phyloP scores from a whole-genome alignment of 2,329 filamentous ascomycete genomes.

The Trichoderma brevicompactum region DNA sequence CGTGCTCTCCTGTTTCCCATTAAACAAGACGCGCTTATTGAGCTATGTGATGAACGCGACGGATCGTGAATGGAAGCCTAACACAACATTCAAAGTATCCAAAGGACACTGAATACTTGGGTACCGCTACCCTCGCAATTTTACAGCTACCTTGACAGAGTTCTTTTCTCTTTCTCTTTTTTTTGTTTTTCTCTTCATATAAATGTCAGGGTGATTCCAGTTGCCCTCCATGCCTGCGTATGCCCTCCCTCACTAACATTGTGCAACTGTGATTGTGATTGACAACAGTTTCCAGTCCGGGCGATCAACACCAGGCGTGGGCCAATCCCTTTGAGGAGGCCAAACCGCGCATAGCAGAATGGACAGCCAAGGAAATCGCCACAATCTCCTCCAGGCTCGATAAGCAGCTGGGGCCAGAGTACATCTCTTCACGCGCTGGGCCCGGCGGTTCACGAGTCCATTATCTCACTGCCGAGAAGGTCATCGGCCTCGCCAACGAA shows the following conservation, averaged over 20 bases:
- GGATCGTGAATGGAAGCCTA: conserved; percentile 16
- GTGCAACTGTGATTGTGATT: conserved; percentile 25
- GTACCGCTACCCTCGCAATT: not conserved
- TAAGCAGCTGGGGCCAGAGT: conserved; percentile 94
- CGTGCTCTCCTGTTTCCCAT: conserved; percentile 39
- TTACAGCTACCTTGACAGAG: not conserved
- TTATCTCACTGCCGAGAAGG: conserved; percentile 95
- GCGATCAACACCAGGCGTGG: conserved; percentile 64
- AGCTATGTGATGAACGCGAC: conserved; percentile 11
- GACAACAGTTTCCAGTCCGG: conserved; percentile 55
- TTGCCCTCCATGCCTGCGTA: conserved; percentile 51
- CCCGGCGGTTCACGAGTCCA: conserved; percentile 85
- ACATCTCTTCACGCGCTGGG: conserved; percentile 84
- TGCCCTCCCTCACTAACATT: conserved; percentile 32
- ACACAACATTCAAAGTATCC: not conserved
- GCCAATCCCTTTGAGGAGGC: conserved; percentile 82
- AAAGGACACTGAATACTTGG: not conserved
- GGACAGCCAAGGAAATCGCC: conserved; percentile 88
- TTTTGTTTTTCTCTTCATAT: not conserved
- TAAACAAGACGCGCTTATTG: conserved; percentile 28
- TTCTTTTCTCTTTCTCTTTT: not conserved
- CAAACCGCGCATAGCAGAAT: conserved; percentile 71
- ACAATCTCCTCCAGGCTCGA: conserved; percentile 85
- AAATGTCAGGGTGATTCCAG: conserved; percentile 36
- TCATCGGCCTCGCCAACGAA: conserved; percentile 91